A percentile compares a stretch with the other conserved stretches of the same genome.
These are phyloP conservation scores for Monosporascus sp. DNA, from an alignment of 2,329 filamentous ascomycete species.

Conservation along the genomic window DNA sequence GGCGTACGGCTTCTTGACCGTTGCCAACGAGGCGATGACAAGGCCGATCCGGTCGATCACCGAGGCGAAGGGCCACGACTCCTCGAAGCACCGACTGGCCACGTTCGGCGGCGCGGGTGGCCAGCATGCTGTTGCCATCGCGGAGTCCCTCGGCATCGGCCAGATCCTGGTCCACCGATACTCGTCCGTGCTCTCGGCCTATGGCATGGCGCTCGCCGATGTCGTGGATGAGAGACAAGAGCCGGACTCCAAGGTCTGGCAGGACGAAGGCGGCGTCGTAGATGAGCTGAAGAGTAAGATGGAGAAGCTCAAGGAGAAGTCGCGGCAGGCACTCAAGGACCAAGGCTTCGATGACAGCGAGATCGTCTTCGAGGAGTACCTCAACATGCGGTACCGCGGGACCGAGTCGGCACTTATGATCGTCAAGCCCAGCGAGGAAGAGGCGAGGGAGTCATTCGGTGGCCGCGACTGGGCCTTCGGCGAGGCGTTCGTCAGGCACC, in stretches of 20 bases:
- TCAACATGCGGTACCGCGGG: conserved; percentile 89
- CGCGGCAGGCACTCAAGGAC: conserved; percentile 57
- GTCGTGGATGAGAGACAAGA: conserved; percentile 89
- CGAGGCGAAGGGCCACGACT: conserved; percentile 88
- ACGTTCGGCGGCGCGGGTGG: conserved; percentile 91
- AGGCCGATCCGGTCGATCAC: conserved; percentile 85
- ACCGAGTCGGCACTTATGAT: conserved; percentile 92
- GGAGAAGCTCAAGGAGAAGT: conserved; percentile 72
- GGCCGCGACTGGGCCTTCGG: conserved; percentile 77
- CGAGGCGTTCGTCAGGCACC: conserved; percentile 77
- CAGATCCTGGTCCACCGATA: conserved; percentile 85
- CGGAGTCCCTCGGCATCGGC: conserved; percentile 73
- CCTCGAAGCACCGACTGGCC: conserved; percentile 81
- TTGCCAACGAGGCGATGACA: conserved; percentile 89
- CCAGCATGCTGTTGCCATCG: conserved; percentile 88
- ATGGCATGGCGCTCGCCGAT: conserved; percentile 88
- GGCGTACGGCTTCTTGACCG: conserved; percentile 81
- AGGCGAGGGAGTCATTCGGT: conserved; percentile 51
- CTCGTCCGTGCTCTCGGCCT: conserved; percentile 83
- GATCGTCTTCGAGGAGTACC: conserved; percentile 82
- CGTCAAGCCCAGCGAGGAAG: conserved; percentile 62
- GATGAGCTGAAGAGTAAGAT: conserved; percentile 67
- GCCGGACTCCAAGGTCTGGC: conserved; percentile 60
- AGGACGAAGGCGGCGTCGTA: conserved; percentile 51
- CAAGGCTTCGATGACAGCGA: conserved; percentile 74